Base-by-base conservation (phyloP, 1,284 basidiomycete species). In the Pseudozyma sp. region DNA sequence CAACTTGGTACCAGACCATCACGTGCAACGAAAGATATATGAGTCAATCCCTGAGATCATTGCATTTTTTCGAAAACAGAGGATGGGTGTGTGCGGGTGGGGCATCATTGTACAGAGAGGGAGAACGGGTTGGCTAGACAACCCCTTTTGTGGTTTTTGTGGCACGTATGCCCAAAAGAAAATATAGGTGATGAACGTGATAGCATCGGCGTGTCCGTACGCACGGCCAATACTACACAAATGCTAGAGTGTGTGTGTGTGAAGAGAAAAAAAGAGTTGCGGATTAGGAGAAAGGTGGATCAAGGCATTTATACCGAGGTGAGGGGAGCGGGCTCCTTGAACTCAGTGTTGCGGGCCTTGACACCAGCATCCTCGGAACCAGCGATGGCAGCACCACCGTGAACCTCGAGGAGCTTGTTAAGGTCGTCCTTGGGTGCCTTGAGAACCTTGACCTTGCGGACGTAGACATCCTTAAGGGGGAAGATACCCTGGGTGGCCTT, bases 401-500 rank as follows among this genome's bases (percentile, higher is more conserved):
- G 96, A 70, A 96, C 90, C 87, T 98, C 95, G 81, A 97, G 90
- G 62, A 99, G 89, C 88, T 97, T 97, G 83, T 92, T 91, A 68
- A 94, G 88, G 87, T 98, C 97, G 87, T 96, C 93, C 87, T 96
- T 97, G 82, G 96, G 97, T 80, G 95, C 89, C 89, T 98, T 99
- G 86, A 99, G 89, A 85, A 99, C 95, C 85, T 86, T 86, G 60
- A 85, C 94, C 89, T 98, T 97, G 88, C 95, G 93, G 85, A 98
- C 90, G 89, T 95, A 97, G 86, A 97, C 95, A 87, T 98, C 81
- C 81, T 81, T 83, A 85, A 99, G 88, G 79, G 96, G 96, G 89
- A 96, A 98, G 88, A 98, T 97, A 86, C 92, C 92, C 85, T 95
- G 90, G 78, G 92, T 91, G 65, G 95, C 92, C 90, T 99, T 99